These are phyloP conservation scores for Fusarium sp. DNA, from an alignment of 2,329 filamentous ascomycete species.

Conservation along the genomic window DNA sequence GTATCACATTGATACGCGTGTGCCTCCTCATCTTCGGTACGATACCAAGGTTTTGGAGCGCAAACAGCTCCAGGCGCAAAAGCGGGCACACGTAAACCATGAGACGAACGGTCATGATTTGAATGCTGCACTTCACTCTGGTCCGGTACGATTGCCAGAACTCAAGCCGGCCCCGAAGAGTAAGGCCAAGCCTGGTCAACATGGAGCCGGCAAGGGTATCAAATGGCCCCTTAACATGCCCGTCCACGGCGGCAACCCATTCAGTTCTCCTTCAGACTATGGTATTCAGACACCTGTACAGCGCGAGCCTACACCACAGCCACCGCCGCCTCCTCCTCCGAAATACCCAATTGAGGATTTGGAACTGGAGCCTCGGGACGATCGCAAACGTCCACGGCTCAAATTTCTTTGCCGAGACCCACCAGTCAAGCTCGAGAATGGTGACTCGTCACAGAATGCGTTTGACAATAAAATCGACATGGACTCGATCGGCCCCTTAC, in stretches of 20 bases:
- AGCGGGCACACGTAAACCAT: slow-evolving; percentile 61
- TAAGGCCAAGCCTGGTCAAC: slow-evolving; percentile 63
- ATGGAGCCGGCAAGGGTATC: slow-evolving; percentile 53
- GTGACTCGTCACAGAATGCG: slow-evolving; percentile 24
- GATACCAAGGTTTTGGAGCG: slow-evolving; percentile 81
- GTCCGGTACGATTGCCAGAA: slow-evolving; percentile 71
- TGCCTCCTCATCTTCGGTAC: slow-evolving; percentile 83
- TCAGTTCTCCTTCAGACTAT: slow-evolving; percentile 55
- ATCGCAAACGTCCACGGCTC: slow-evolving; percentile 73
- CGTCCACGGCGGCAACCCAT: slow-evolving; percentile 55
- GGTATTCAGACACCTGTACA: slow-evolving; percentile 47
- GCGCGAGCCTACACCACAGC: slow-evolving; percentile 58
- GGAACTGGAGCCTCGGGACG: slow-evolving; percentile 76
- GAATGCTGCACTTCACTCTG: slow-evolving; percentile 49
- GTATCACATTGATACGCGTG: slow-evolving; percentile 86
- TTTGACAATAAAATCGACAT: slow-evolving; percentile 69
- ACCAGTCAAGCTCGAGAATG: slow-evolving; percentile 58
- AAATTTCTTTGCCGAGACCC: slow-evolving; percentile 79
- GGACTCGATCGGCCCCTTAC: slow-evolving; percentile 82
- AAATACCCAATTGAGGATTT: slow-evolving; percentile 98
- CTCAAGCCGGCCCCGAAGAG: slow-evolving; percentile 78
- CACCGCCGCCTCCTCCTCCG: slow-evolving; percentile 76
- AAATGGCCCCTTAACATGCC: slow-evolving; percentile 49
- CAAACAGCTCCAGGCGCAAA: slow-evolving; percentile 74
- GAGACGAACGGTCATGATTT: slow-evolving; percentile 55